phyloP scores from a whole-genome alignment of 495 filamentous ascomycete species.

The Penicillium ucsense region DNA sequence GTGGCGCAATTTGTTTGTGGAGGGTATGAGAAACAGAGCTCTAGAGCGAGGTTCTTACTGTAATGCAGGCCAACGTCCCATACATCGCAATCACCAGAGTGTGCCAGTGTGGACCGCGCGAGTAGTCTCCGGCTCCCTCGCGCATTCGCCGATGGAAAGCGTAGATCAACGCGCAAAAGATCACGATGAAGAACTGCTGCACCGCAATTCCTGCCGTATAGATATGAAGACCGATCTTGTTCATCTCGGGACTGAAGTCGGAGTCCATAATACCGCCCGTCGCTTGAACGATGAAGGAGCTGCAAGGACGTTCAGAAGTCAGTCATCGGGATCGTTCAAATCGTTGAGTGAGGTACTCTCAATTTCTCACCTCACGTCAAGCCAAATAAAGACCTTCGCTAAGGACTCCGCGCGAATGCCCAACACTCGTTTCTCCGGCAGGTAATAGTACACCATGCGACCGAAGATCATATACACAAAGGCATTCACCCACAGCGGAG shows the following conservation, averaged over 20 bases:
- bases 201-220: conserved; percentile 48
- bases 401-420: conserved; percentile 40
- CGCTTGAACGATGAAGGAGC: conserved; percentile 47
- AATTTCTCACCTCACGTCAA: conserved; percentile 36
- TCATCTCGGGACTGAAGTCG: conserved; percentile 5
- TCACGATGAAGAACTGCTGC: conserved; percentile 46
- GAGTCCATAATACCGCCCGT: conserved; percentile 28
- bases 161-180: conserved; percentile 29
- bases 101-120: background rate
- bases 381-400: conserved; percentile 46
- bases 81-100: conserved; percentile 4
- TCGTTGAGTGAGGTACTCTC: too few relatives aligned
- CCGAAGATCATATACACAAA: conserved; percentile 55
- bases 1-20: too few relatives aligned
- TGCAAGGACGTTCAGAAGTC: background rate
- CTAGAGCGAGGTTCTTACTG: background rate
- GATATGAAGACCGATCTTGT: conserved; percentile 38
- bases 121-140: conserved; percentile 6
- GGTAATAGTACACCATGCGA: conserved; percentile 46
- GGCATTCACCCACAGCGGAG: conserved; percentile 47
- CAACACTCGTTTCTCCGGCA: conserved; percentile 36
- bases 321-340: too few relatives aligned
- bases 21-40: background rate
- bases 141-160: conserved; percentile 34
- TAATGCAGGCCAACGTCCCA: conserved; percentile 29